Percentiles rank a stretch among this genome's conserved stretches.
Evolutionary conservation across 495 filamentous ascomycete species (phyloP).

Genomic region (Penicillium fimorum): DNA sequence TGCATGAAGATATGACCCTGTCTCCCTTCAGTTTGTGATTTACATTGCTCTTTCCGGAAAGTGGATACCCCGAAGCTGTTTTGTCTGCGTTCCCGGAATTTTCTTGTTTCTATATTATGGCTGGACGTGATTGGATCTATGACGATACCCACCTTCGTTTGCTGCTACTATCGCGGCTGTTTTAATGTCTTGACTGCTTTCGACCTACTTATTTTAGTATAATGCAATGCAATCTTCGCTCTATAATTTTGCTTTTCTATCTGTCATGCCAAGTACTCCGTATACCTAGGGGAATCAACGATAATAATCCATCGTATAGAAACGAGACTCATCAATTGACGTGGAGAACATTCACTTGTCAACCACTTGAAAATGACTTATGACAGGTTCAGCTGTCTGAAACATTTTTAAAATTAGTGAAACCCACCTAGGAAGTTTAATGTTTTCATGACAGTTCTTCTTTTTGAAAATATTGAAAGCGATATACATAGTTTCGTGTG

Average conservation of each 20-base stretch:
- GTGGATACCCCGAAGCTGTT: background rate
- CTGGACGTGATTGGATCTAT: constrained; percentile 22
- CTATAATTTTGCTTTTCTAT: background rate
- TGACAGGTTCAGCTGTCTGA: background rate
- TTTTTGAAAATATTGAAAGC: too few relatives aligned
- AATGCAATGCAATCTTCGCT: background rate
- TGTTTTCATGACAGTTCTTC: background rate
- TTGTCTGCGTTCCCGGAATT: background rate
- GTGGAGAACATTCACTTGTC: background rate
- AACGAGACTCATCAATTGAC: background rate
- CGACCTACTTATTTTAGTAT: background rate
- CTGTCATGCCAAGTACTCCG: background rate
- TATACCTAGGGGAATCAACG: background rate
- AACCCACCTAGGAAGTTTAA: background rate
- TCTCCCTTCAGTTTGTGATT: constrained; percentile 18
- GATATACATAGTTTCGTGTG: too few relatives aligned
- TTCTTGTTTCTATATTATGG: constrained; percentile 20
- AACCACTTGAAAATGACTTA: background rate
- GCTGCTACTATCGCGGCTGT: constrained; percentile 3
- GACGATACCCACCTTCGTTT: constrained; percentile 45
- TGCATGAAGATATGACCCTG: constrained; percentile 22
- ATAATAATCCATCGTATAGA: background rate
- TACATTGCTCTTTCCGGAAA: constrained; percentile 16
- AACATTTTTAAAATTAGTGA: background rate
- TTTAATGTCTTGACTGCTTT: constrained; percentile 5